phyloP scores from a whole-genome alignment of 768 basidiomycete species.

The Daedaleopsis sinensis region DNA sequence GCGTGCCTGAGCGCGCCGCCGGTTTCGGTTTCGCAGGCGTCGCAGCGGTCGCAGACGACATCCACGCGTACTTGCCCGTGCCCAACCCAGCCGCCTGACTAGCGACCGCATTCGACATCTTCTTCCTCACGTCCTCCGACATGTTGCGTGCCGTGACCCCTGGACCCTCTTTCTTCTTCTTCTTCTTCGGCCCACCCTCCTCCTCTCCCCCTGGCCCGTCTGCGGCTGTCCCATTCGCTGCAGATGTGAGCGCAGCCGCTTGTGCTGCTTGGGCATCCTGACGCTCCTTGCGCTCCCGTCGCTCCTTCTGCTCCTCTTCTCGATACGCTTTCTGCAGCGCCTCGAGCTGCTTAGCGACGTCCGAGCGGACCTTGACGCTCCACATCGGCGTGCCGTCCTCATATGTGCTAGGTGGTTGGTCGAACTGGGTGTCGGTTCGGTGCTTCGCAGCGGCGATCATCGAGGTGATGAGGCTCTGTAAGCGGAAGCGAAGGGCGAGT shows the following conservation, averaged over 20 bases:
- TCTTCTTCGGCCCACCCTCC: constrained; percentile 65
- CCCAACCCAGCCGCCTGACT: constrained; percentile 86
- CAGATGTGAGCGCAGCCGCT: constrained; percentile 51
- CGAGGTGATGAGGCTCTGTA: constrained; percentile 66
- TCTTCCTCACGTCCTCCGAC: constrained; percentile 90
- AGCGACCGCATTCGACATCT: constrained; percentile 88
- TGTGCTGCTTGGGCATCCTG: constrained; percentile 72
- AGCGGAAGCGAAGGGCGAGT: constrained; percentile 72
- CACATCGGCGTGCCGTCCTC: constrained; percentile 79
- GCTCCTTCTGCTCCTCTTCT: constrained; percentile 78
- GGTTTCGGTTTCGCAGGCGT: constrained; percentile 39
- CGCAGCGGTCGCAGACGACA: constrained; percentile 66
- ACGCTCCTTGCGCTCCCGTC: constrained; percentile 79
- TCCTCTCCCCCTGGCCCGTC: constrained; percentile 45
- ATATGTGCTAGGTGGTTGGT: constrained; percentile 66
- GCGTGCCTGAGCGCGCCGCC: constrained; percentile 30
- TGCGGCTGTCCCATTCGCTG: constrained; percentile 48
- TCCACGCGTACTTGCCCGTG: constrained; percentile 82
- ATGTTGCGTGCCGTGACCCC: constrained; percentile 87
- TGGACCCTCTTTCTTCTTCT: constrained; percentile 80
- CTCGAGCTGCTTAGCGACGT: constrained; percentile 77
- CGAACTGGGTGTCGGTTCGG: constrained; percentile 71
- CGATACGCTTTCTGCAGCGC: constrained; percentile 78
- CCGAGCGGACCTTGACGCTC: constrained; percentile 74
- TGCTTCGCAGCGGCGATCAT: constrained; percentile 73